Conservation (phyloP, 495 filamentous ascomycete species). For the Tuber calosporum region DNA sequence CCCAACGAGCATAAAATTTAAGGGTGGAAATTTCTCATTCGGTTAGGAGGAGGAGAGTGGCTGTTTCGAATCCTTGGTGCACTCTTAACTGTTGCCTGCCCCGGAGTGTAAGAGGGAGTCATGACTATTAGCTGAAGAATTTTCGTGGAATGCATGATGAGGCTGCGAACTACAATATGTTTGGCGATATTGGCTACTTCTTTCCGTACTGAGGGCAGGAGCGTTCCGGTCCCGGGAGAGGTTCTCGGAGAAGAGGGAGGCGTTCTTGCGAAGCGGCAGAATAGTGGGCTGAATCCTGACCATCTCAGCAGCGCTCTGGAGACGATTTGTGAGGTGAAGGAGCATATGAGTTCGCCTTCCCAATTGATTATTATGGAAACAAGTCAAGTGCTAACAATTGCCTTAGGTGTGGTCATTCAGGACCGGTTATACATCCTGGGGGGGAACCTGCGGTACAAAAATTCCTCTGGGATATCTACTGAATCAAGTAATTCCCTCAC, state of each 20-base stretch:
- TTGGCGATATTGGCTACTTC: not conserved
- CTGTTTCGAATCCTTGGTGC: not conserved
- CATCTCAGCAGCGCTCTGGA: not conserved
- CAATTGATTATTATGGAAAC: not conserved
- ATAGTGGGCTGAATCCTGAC: not conserved
- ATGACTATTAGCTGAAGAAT: too few relatives aligned
- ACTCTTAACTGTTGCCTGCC: not conserved
- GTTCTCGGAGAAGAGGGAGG: not conserved
- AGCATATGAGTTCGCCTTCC: not conserved
- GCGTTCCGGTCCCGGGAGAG: not conserved
- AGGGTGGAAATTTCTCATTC: not conserved
- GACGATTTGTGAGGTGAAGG: not conserved
- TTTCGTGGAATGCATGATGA: not conserved
- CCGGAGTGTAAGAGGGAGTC: not conserved
- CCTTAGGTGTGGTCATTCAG: slow-evolving; percentile 2
- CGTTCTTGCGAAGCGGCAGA: not conserved
- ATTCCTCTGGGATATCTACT: not conserved
- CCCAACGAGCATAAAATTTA: not conserved
- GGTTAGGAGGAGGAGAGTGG: not conserved
- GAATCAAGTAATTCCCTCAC: not conserved
- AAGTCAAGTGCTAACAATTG: not conserved
- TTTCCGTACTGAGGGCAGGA: not conserved
- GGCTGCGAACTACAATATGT: not conserved
- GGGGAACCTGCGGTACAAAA: slow-evolving; percentile 4
- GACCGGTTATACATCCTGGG: slow-evolving; percentile 10